Base-by-base conservation (phyloP, 2,329 filamentous ascomycete genomes). In the Trichophaea hybrida region DNA sequence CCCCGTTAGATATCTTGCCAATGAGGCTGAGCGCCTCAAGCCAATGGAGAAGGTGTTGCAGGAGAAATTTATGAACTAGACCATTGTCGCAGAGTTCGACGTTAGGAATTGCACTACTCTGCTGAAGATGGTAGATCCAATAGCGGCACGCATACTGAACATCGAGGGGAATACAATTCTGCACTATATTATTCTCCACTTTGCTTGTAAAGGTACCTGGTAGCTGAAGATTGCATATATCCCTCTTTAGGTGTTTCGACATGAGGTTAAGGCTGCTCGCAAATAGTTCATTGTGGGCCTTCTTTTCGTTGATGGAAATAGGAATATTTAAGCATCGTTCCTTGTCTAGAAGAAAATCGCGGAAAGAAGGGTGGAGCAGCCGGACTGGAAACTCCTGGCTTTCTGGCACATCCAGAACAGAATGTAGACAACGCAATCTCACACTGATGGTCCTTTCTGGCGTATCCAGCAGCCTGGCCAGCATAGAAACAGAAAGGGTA, bases 351-450 rank as follows among this genome's bases (percentile, higher is more conserved):
- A 70, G 65, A 49, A 68, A 70, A 24, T 69, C 68, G 6, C 63
- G 61, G 58, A 70, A 70, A 2, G 68, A 70, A 13, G 63, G 40
- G 59, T 70, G 69, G 8, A 69, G 60, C 17, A 66, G 50, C 35
- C 63, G 54, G 31, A 70, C 55, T 6, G 8, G 53, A 33, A 8
- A 8, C 6, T 55, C 37, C 10, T n/a, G n/a, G n/a, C n/a, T n/a
- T n/a, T 24, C 17, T 7, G 17, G 7, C 15, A 50, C 53, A 61
- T 58, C n/a, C 17, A 70, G 54, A 13, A 70, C 67, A 0, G 69
- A 68, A 55, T 69, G 63, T 15, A 70, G 55, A 6, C 46, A 46
- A 31, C 59, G 58, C 34, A 69, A 59, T 34, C 56, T 55, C 10
- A 40, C n/a, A 10, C 57, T 51, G 10, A 70, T 57, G 13, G 44